phyloP scores from a whole-genome alignment of 441 rosid species.

The Mallotus japonicus region DNA sequence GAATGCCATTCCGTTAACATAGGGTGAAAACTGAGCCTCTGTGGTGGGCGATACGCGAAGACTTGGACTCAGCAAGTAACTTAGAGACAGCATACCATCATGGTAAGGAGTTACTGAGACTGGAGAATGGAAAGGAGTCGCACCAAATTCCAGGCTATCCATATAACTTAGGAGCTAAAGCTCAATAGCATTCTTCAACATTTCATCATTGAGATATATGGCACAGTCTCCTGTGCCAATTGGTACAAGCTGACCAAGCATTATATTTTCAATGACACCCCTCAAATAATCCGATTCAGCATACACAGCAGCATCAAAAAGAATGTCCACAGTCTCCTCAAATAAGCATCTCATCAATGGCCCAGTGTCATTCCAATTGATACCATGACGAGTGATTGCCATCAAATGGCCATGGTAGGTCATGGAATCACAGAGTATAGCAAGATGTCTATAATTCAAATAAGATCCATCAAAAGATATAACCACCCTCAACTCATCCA shows the following conservation, averaged over 20 bases:
- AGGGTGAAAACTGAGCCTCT: constrained; percentile 41
- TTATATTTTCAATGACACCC: constrained; percentile 97
- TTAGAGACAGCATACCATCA: constrained; percentile 96
- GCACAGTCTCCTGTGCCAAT: constrained; percentile 92
- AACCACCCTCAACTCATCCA: constrained; percentile 94
- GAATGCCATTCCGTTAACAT: constrained; percentile 42
- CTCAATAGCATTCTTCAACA: constrained; percentile 97
- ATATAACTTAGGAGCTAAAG: constrained; percentile 97
- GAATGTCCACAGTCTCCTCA: constrained; percentile 98
- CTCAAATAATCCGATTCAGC: constrained; percentile 82
- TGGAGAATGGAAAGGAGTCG: constrained; percentile 87
- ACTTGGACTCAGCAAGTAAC: constrained; percentile 73
- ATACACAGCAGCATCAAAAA: constrained; percentile 95
- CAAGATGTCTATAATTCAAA: constrained; percentile 93
- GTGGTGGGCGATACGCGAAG: constrained; percentile 75
- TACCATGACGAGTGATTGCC: constrained; percentile 99
- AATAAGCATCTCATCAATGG: constrained; percentile 99
- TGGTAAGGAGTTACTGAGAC: constrained; percentile 85
- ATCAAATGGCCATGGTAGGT: constrained; percentile 97
- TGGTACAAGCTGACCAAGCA: constrained; percentile 97
- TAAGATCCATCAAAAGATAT: constrained; percentile 98
- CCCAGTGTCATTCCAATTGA: constrained; percentile 94
- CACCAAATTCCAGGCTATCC: constrained; percentile 88
- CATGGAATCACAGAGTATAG: constrained; percentile 97
- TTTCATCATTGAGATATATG: constrained; percentile 88